Base-by-base conservation (phyloP, 345 rosid genomes). In the Citrus reticulata region DNA sequence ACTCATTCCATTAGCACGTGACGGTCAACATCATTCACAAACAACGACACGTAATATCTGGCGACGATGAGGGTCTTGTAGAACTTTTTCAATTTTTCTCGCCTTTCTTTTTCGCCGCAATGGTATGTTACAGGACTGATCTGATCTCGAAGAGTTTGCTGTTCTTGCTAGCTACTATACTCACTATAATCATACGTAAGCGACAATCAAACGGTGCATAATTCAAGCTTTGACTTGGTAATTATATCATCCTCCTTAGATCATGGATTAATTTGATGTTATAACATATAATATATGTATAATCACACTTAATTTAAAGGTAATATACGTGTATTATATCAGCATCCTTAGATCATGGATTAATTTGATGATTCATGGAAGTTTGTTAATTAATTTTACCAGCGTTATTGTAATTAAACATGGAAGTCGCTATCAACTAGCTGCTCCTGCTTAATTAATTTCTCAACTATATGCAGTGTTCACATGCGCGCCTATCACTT, bases 11-110 rank as follows among this genome's bases (percentile, higher is more conserved):
- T 61, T 74, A 29, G 79, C 77, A 82, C 82, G 67, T 34, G 83
- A 59, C 54, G 42, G 35, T 77, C 82, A 80, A 60, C 71, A 27
- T 77, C 68, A 67, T 72, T 78, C 49, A 60, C 30, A 32, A 29
- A 75, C 70, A 59, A 64, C 72, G 70, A 73, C 81, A 70, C 85
- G 89, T 67, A 81, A 86, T 65, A 72, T 24, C 54, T 80, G 85
- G 80, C 85, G 84, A 77, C 37, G 70, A 75, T 86, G 77, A 62
- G 80, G 88, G 81, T 78, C 13, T 46, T 24, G 40, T 69, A 42
- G 20, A 76, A 35, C 30, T 35, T 72, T 30, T 30, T 1, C 2
- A 20, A 2, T 8, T 61, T 39, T 9, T 2, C 40, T 6, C 9
- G 35, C 19, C 27, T 46, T 37, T 29, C 35, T 62, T 63, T 72